phyloP scores from a whole-genome alignment of 2,329 filamentous ascomycete species.

The Diaporthe ilicicola region DNA sequence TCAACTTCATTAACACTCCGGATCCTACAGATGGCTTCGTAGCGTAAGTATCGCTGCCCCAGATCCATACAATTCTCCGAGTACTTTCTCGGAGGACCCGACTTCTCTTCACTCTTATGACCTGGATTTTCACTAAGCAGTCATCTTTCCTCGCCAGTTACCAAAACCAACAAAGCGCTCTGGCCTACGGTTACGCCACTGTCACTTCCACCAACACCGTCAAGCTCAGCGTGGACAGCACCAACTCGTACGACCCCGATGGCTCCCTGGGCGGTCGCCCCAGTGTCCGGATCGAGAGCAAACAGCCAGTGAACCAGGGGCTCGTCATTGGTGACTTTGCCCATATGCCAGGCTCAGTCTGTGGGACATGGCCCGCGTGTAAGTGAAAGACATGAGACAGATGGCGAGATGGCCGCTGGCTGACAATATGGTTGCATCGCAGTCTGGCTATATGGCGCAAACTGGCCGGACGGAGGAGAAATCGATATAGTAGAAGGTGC shows the following conservation, averaged over 20 bases:
- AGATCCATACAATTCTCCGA: not conserved
- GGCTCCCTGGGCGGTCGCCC: conserved; percentile 52
- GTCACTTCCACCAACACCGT: conserved; percentile 52
- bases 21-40: conserved; percentile 77
- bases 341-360: conserved; percentile 58
- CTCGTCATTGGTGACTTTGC: conserved; percentile 57
- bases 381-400: not conserved
- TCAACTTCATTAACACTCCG: conserved; percentile 57
- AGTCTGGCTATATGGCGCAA: conserved; percentile 60
- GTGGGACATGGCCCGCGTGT: conserved; percentile 56
- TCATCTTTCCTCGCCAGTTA: conserved; percentile 45
- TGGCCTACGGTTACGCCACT: conserved; percentile 50
- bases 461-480: conserved; percentile 72
- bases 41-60: conserved; percentile 57
- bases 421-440: not conserved
- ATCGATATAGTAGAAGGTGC: conserved; percentile 77
- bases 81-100: not conserved
- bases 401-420: not conserved
- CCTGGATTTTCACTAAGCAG: not conserved
- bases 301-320: conserved; percentile 54
- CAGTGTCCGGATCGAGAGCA: conserved; percentile 56
- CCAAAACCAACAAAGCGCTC: conserved; percentile 51
- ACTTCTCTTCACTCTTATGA: conserved; percentile 28
- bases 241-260: conserved; percentile 46
- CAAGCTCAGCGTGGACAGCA: conserved; percentile 55